Evolutionary conservation across 768 basidiomycete species (phyloP).

Genomic region (Ephemerocybe angulata): DNA sequence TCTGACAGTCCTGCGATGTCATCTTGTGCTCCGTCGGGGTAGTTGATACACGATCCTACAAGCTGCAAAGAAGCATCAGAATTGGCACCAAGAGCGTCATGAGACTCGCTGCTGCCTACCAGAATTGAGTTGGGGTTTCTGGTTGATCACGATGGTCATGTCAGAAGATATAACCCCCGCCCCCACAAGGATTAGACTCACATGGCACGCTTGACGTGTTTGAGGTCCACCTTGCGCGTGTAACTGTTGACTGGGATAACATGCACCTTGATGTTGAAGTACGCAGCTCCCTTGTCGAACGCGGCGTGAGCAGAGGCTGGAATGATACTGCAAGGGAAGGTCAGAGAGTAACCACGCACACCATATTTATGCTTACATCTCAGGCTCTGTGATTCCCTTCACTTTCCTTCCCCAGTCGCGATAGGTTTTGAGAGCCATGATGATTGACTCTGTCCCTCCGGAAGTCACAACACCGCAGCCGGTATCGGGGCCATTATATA

Average conservation of each 20-base stretch:
- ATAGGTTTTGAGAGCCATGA: conserved; percentile 94
- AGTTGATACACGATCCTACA: conserved; percentile 83
- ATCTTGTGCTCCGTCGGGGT: conserved; percentile 84
- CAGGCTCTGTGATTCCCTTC: conserved; percentile 87
- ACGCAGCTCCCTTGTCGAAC: conserved; percentile 89
- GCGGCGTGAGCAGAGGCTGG: conserved; percentile 88
- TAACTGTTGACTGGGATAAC: conserved; percentile 73
- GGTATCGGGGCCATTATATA: conserved; percentile 82
- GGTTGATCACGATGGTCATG: background rate
- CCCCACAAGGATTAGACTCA: too few species aligned
- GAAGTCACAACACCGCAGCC: conserved; percentile 93
- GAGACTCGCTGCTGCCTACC: conserved; percentile 45
- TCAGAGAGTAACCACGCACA: too few species aligned
- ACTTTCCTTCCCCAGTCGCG: conserved; percentile 85
- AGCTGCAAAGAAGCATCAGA: conserved; percentile 40
- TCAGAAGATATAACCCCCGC: too few species aligned
- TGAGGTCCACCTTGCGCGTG: conserved; percentile 77
- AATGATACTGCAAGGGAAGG: conserved; percentile 64
- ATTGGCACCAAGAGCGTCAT: background rate
- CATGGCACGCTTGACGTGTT: conserved; percentile 82
- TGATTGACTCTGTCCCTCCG: conserved; percentile 93
- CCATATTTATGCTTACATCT: too few species aligned
- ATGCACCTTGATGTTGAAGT: conserved; percentile 88
- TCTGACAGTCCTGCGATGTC: conserved; percentile 75
- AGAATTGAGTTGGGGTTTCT: conserved; percentile 89